phyloP scores from a whole-genome alignment of 2,329 filamentous ascomycete species.

The Claviceps pazoutovae region DNA sequence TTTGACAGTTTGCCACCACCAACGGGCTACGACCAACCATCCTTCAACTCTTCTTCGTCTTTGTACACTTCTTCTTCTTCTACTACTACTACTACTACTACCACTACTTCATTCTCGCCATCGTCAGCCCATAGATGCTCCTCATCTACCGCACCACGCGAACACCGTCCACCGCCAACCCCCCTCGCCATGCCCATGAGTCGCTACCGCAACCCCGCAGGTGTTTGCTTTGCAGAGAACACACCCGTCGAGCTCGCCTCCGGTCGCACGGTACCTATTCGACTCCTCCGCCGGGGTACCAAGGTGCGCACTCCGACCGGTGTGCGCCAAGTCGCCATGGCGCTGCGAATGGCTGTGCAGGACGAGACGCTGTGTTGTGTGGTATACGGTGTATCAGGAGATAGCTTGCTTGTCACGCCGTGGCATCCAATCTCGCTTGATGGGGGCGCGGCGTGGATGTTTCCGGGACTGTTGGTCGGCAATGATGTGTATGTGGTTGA shows the following conservation, averaged over 20 bases:
- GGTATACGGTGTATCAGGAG: conserved; percentile 5
- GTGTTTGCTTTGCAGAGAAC: conserved; percentile 40
- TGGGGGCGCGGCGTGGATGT: conserved; percentile 26
- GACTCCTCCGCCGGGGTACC: conserved; percentile 30
- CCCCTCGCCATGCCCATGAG: conserved; percentile 23
- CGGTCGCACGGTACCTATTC: conserved; percentile 25
- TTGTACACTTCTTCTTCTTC: too few species aligned
- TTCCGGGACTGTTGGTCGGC: conserved; percentile 15
- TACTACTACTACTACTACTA: too few species aligned
- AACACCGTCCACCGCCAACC: conserved; percentile 10
- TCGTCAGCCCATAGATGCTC: too few species aligned
- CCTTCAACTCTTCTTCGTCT: too few species aligned
- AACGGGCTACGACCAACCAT: not conserved
- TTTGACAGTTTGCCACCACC: conserved; percentile 35
- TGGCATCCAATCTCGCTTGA: conserved; percentile 42
- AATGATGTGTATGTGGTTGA: too few species aligned
- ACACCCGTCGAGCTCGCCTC: conserved; percentile 32
- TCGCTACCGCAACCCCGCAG: conserved; percentile 25
- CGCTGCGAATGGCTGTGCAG: conserved; percentile 35
- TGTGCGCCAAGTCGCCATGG: conserved; percentile 30
- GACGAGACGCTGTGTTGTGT: conserved; percentile 30
- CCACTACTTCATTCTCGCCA: too few species aligned
- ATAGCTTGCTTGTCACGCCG: conserved; percentile 35
- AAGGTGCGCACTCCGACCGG: conserved; percentile 37
- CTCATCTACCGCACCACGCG: too few species aligned